Conservation (phyloP, 2,329 filamentous ascomycete genomes). For the Epichloe sylvatica region DNA sequence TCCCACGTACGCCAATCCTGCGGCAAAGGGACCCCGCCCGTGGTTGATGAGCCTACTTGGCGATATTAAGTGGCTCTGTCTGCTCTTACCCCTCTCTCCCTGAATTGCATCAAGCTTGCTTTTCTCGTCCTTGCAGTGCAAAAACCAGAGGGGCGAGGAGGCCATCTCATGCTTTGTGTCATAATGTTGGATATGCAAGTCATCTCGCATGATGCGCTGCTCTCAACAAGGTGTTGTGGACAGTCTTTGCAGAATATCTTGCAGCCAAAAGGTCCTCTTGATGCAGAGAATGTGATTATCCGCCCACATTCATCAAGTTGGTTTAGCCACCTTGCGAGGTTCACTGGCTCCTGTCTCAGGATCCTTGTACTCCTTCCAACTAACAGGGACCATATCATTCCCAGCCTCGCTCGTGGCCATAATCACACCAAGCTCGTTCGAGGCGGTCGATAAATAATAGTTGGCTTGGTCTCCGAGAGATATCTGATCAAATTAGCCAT, state of each 20-base stretch:
- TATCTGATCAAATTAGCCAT: slow-evolving; percentile 37
- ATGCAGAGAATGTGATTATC: too few species aligned
- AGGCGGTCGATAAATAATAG: slow-evolving; percentile 87
- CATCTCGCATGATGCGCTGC: not conserved
- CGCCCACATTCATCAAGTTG: slow-evolving; percentile 43
- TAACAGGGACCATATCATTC: slow-evolving; percentile 83
- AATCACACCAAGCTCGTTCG: slow-evolving; percentile 84
- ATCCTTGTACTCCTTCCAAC: slow-evolving; percentile 91
- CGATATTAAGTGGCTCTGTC: not conserved
- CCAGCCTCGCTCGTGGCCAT: slow-evolving; percentile 81
- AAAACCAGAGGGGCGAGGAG: not conserved
- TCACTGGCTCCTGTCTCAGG: slow-evolving; percentile 63
- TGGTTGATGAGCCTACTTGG: not conserved
- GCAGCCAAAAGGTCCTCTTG: too few species aligned
- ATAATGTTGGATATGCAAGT: not conserved
- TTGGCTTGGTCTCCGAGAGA: slow-evolving; percentile 86
- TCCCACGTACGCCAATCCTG: not conserved
- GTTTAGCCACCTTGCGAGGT: slow-evolving; percentile 84
- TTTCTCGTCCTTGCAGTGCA: not conserved
- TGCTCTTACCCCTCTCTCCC: not conserved
- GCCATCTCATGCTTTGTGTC: not conserved
- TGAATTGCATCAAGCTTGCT: not conserved
- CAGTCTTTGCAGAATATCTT: not conserved
- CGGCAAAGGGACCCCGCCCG: not conserved
- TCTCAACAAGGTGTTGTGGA: not conserved